Evolutionary conservation across 768 basidiomycete species (phyloP), one percentile per base, ranked within the genome.

Genomic region (Flagelloscypha sp.): DNA sequence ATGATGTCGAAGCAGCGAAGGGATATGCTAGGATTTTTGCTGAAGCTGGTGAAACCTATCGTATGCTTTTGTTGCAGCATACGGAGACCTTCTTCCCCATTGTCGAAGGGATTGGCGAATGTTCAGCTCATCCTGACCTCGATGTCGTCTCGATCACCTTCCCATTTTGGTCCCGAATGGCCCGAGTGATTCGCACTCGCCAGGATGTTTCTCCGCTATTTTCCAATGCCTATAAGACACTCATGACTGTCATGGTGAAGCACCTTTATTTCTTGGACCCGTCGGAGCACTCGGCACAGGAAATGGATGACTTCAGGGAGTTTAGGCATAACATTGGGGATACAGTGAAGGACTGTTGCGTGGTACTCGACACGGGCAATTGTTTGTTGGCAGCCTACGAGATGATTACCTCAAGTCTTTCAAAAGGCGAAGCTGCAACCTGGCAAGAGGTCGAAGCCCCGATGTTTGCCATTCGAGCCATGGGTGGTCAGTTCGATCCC

Each of bases 401-500:
- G 41, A 70, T 86, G 52, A 83, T 98, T 43, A 77, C 76, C 20
- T 53, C 61, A 6, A 87, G 85, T 2, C 68, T 98, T 34, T 66
- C 78, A 16, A 75, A 74, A 27, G 66, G 67, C 17, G 67, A 68
- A 31, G 61, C 64, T 3, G 62, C 75, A 12, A 74, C 84, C 11
- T 99, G 95, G 95, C 95, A 98, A 55, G 89, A 89, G 54, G 79
- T 99, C 32, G 95, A 99, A 54, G 95, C 95, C 0, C 95, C 95
- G 1, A 59, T 99, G 25, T 99, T 99, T 60, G 90, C 93, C 12
- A 82, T 99, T 81, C 74, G 95, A 29, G 92, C 94, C 9, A 98
- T 99, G 88, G 95, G 95, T 7, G 93, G 89, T 4, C 83, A 93
- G 57, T 72, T 98, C 16, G 86, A 97, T 48, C 64, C 77, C 7